These are phyloP conservation scores for Exutisphaerella laricina DNA, from an alignment of 2,329 filamentous ascomycete species.

Conservation along the genomic window DNA sequence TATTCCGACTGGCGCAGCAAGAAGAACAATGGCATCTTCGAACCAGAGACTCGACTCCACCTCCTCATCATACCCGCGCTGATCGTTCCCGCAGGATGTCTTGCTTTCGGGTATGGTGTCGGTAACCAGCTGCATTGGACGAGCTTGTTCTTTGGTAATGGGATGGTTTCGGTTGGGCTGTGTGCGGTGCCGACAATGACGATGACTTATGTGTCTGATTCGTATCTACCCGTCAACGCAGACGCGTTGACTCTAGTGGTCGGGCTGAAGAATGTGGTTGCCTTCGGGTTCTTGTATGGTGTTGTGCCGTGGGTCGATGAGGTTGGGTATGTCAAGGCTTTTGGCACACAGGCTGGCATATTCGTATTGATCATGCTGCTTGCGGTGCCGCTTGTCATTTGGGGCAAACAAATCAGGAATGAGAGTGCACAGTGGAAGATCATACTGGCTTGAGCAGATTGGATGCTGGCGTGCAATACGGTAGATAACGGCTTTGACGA, in stretches of 20 bases:
- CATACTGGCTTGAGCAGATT: slow-evolving; percentile 24
- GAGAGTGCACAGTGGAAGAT: slow-evolving; percentile 34
- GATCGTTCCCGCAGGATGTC: slow-evolving; percentile 40
- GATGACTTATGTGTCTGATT: slow-evolving; percentile 43
- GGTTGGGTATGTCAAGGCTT: slow-evolving; percentile 34
- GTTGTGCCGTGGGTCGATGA: slow-evolving; percentile 41
- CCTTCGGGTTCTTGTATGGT: slow-evolving; percentile 45
- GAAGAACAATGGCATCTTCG: slow-evolving; percentile 40
- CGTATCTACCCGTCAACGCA: slow-evolving; percentile 34
- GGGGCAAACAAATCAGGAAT: slow-evolving; percentile 32
- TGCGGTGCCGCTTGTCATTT: slow-evolving; percentile 31
- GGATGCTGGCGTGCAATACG: too few relatives aligned
- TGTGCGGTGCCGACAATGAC: slow-evolving; percentile 41
- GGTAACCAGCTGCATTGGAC: slow-evolving; percentile 40
- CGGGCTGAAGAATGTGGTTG: slow-evolving; percentile 41
- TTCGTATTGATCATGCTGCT: slow-evolving; percentile 34
- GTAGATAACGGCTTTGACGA: too few relatives aligned
- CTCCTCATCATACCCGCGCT: slow-evolving; percentile 39
- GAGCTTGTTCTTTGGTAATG: slow-evolving; percentile 44
- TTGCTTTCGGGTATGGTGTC: slow-evolving; percentile 44
- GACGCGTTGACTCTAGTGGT: slow-evolving; percentile 37
- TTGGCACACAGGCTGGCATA: slow-evolving; percentile 37
- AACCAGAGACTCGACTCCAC: slow-evolving; percentile 43
- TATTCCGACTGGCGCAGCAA: slow-evolving; percentile 41
- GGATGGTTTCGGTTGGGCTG: slow-evolving; percentile 42